Evolutionary conservation across 1,284 basidiomycete genomes (phyloP).

Genomic region (Heimioporus punctisporus): DNA sequence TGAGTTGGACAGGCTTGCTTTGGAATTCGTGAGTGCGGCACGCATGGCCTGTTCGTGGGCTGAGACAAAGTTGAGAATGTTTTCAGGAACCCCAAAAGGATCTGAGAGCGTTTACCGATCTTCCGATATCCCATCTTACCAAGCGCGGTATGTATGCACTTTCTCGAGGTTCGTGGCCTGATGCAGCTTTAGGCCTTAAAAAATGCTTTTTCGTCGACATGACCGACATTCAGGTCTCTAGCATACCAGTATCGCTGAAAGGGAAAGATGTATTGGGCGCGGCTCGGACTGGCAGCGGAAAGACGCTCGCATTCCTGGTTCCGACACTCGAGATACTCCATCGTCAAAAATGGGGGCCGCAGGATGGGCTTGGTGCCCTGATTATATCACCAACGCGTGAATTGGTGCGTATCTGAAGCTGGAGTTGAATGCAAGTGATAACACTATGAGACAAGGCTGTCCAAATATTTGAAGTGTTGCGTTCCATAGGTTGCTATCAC

Average conservation of each 20-base stretch:
- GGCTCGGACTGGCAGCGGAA: constrained; percentile 82
- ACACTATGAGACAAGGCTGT: constrained; percentile 63
- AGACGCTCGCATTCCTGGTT: constrained; percentile 84
- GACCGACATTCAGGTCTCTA: constrained; percentile 80
- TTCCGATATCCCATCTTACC: constrained; percentile 71
- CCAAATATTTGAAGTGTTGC: constrained; percentile 96
- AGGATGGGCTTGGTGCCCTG: constrained; percentile 89
- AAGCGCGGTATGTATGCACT: constrained; percentile 56
- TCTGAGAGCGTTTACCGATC: constrained; percentile 57
- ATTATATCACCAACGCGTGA: constrained; percentile 97
- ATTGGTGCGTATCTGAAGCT: constrained; percentile 55
- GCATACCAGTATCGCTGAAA: constrained; percentile 66
- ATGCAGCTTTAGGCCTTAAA: constrained; percentile 63
- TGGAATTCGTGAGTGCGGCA: constrained; percentile 54
- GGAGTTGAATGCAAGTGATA: constrained; percentile 2
- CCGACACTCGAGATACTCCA: constrained; percentile 80
- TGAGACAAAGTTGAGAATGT: constrained; percentile 10
- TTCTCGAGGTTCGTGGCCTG: neutral
- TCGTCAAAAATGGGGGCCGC: constrained; percentile 76
- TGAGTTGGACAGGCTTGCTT: constrained; percentile 51
- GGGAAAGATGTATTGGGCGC: constrained; percentile 77
- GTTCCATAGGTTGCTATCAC: constrained; percentile 91
- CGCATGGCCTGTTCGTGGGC: neutral
- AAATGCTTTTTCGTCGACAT: constrained; percentile 85
- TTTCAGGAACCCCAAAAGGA: constrained; percentile 49